Evolutionary conservation across 2,329 filamentous ascomycete genomes (phyloP), one percentile per base, ranked within the genome.

Genomic region (Aureobasidium sp.): DNA sequence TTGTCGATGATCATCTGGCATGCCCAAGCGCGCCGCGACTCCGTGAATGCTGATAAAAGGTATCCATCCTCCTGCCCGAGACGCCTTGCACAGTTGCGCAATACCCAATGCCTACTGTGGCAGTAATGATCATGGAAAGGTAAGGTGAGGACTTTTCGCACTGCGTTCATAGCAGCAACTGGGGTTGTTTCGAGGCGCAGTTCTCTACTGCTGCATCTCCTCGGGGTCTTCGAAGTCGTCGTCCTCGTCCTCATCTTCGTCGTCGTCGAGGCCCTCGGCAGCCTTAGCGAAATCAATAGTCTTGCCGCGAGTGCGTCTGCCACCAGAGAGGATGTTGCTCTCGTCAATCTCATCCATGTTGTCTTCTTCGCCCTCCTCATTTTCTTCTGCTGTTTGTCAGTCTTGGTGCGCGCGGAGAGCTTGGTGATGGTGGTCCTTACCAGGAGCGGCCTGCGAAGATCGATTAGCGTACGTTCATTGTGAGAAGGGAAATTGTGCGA

Each of bases 251-350:
- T 90, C 89, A 5, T 92, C 89, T 8, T 89, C 87, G n/a, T 86
- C 84, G 66, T 81, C 84, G 51, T 84, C 85, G 69, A 89, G 84
- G 76, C 96, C 86, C 76, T 89, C 82, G 29, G 90, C 91, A 22
- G 92, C 92, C 80, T 96, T 91, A 71, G 89, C 88, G 78, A 90
- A 97, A 82, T 97, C 90, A 74, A 97, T 97, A 72, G 87, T 83
- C 76, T 90, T 90, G 73, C 92, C 92, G 72, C 93, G 93, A 66
- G 93, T 97, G 76, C 94, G 93, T 70, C 87, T 85, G 66, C 87
- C 87, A 67, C 82, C 83, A 63, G 79, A 75, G 72, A 97, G 86
- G 75, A 97, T 96, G 83, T 97, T 97, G 74, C 84, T 84, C 62
- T 84, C 80, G 73, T 96, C 90, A 74, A 99, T 97, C 78, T 93